phyloP scores from a whole-genome alignment of 208 protist species.

The Sergeia podlipaevii region DNA sequence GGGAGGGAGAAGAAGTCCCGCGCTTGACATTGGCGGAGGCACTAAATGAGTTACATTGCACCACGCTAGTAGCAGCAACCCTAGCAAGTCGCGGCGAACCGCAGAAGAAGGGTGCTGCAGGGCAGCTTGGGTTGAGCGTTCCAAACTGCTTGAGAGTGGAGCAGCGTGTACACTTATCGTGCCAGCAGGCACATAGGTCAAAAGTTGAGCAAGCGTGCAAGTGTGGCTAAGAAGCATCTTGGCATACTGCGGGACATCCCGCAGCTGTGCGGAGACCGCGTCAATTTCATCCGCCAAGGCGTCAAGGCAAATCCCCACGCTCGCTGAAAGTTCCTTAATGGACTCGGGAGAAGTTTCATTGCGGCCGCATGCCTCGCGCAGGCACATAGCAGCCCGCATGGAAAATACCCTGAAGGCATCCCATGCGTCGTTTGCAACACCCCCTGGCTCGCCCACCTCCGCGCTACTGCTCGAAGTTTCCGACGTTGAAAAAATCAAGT shows the following conservation, averaged over 20 bases:
- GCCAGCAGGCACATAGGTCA: slow-evolving; percentile 13
- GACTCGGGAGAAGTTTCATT: slow-evolving; percentile 7
- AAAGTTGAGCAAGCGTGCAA: slow-evolving; percentile 22
- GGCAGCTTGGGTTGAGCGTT: slow-evolving; percentile 14
- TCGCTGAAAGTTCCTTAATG: slow-evolving; percentile 18
- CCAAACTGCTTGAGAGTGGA: slow-evolving; percentile 8
- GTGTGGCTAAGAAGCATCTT: slow-evolving; percentile 7
- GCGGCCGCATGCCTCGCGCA: slow-evolving; percentile 15
- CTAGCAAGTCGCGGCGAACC: slow-evolving; percentile 32
- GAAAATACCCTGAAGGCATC: slow-evolving; percentile 80
- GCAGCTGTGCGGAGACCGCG: neutral
- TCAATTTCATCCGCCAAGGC: slow-evolving; percentile 24
- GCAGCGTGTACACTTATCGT: slow-evolving; percentile 9
- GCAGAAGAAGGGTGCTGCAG: no score
- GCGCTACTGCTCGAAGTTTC: neutral
- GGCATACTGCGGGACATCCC: neutral
- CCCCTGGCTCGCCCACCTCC: slow-evolving; percentile 7
- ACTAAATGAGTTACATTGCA: slow-evolving; percentile 58
- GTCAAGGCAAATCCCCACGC: slow-evolving; percentile 34
- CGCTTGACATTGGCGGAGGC: no score
- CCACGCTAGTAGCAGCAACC: slow-evolving; percentile 48
- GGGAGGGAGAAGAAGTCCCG: no score
- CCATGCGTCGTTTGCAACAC: slow-evolving; percentile 34
- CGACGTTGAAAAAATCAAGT: slow-evolving; percentile 8
- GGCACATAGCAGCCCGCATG: slow-evolving; percentile 45